phyloP scores from a whole-genome alignment of 2,329 filamentous ascomycete genomes.

The Ceratocystis albifundus region DNA sequence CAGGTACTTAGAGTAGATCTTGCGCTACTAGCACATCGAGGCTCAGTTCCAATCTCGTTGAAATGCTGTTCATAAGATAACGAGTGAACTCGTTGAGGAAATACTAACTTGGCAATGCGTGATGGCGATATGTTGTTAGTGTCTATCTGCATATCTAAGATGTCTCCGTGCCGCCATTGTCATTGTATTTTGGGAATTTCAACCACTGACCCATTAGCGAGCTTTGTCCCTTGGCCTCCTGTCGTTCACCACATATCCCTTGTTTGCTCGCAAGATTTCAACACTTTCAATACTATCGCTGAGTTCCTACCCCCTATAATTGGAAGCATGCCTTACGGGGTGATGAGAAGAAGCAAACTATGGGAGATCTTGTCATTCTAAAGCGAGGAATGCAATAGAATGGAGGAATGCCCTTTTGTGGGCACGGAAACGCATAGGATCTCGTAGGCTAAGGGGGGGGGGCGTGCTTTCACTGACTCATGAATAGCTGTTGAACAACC shows the following conservation, averaged over 20 bases:
- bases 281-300: neutral
- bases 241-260: neutral
- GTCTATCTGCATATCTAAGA: neutral
- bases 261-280: neutral
- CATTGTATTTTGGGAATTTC: neutral
- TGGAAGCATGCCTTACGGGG: neutral
- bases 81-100: too few species aligned
- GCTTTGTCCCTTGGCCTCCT: neutral
- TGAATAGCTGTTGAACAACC: neutral
- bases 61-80: too few species aligned
- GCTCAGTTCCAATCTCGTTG: too few species aligned
- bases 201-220: neutral
- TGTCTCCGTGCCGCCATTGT: neutral
- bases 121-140: neutral
- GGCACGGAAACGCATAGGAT: neutral
- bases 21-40: too few species aligned
- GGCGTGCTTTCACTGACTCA: neutral
- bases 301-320: neutral
- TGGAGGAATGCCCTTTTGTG: neutral
- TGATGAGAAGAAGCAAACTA: neutral
- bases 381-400: neutral
- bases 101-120: neutral
- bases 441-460: neutral
- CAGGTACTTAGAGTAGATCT: too few species aligned
- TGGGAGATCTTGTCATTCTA: neutral